phyloP scores from a whole-genome alignment of 306 rosid genomes.

The Rosa persica region DNA sequence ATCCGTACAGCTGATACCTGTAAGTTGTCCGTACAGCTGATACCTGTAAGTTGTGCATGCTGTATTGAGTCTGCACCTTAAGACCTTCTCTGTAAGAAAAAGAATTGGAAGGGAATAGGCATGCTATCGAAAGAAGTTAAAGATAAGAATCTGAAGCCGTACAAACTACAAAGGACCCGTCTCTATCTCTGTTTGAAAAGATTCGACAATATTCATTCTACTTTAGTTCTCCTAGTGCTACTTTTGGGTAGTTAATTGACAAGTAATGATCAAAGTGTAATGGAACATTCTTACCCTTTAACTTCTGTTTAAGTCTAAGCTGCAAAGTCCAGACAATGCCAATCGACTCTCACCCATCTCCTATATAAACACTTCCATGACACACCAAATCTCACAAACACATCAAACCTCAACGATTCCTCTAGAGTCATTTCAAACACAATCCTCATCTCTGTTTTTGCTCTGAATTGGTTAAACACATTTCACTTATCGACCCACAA shows the following conservation, averaged over 20 bases:
- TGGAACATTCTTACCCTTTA: background rate
- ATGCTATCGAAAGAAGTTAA: background rate
- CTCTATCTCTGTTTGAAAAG: constrained; percentile 43
- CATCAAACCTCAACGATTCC: constrained; percentile 25
- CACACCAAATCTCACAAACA: constrained; percentile 17
- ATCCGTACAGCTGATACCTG: too few relatives aligned
- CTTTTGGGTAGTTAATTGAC: background rate
- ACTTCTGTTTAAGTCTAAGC: background rate
- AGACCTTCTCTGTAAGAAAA: too few relatives aligned
- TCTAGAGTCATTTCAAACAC: background rate
- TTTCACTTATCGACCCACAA: background rate
- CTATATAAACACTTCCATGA: constrained; percentile 53
- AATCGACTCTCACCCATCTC: constrained; percentile 26
- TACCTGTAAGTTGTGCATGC: too few relatives aligned
- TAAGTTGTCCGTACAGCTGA: too few relatives aligned
- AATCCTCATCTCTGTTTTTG: background rate
- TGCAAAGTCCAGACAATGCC: constrained; percentile 12
- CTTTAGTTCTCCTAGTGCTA: constrained; percentile 6
- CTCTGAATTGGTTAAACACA: background rate
- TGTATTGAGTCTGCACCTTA: too few relatives aligned
- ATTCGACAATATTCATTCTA: constrained; percentile 37
- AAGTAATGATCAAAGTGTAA: too few relatives aligned
- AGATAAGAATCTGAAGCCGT: constrained; percentile 34
- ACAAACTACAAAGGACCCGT: constrained; percentile 40
- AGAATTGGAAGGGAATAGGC: too few relatives aligned